phyloP scores from a whole-genome alignment of 192 early-diverging fungal genomes.

The Umbelopsis sp. region DNA sequence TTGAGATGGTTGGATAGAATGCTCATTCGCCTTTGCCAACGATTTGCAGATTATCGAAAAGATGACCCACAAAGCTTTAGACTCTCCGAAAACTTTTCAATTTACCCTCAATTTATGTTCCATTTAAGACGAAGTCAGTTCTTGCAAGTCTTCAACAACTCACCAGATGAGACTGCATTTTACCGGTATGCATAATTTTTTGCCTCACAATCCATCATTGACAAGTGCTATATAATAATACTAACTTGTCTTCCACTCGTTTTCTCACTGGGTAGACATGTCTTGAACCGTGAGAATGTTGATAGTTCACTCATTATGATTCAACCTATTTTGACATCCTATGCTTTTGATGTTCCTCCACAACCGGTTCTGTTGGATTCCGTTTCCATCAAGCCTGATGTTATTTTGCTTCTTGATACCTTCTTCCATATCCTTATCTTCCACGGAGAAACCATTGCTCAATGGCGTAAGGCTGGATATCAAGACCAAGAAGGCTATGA shows the following conservation, averaged over 20 bases:
- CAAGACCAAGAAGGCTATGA: slow-evolving; percentile 94
- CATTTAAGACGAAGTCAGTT: slow-evolving; percentile 96
- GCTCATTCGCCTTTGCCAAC: slow-evolving; percentile 97
- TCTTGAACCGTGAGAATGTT: slow-evolving; percentile 93
- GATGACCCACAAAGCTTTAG: slow-evolving; percentile 94
- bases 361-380: slow-evolving; percentile 95
- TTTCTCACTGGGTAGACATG: slow-evolving; percentile 68
- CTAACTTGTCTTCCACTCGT: background rate
- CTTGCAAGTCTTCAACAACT: slow-evolving; percentile 98
- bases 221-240: background rate
- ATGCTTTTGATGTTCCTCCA: slow-evolving; percentile 82
- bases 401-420: slow-evolving; percentile 91
- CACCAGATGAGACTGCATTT: slow-evolving; percentile 96
- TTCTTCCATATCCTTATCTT: slow-evolving; percentile 99
- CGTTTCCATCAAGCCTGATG: slow-evolving; percentile 95
- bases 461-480: slow-evolving; percentile 95
- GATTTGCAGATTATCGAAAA: slow-evolving; percentile 94
- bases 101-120: slow-evolving; percentile 99
- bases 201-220: background rate
- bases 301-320: slow-evolving; percentile 99
- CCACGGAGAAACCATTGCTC: slow-evolving; percentile 97
- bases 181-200: slow-evolving; percentile 57
- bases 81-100: slow-evolving; percentile 90
- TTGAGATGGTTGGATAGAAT: slow-evolving; percentile 97
- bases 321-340: slow-evolving; percentile 95